Evolutionary conservation across 1,284 basidiomycete species (phyloP).

Genomic region (Microbotryomycetes sp.): DNA sequence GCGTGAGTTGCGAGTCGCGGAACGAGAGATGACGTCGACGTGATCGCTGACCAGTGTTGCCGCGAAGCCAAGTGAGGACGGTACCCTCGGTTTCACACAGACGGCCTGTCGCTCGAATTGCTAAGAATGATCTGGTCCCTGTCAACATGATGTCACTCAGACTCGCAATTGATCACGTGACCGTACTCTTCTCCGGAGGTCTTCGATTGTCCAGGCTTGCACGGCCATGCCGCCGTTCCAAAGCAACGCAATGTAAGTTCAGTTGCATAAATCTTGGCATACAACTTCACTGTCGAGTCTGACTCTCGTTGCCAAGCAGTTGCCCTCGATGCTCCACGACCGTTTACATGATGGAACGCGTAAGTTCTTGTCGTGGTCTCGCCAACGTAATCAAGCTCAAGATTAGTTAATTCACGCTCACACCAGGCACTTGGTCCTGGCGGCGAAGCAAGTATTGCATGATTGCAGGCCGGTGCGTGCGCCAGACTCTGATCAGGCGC

Average conservation of each 20-base stretch:
- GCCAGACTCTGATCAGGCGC: not conserved
- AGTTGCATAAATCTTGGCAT: too few species aligned
- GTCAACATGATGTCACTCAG: too few species aligned
- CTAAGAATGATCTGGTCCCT: too few species aligned
- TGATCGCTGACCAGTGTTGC: too few species aligned
- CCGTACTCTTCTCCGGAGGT: not conserved
- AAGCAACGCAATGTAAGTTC: too few species aligned
- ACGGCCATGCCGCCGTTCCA: conserved; percentile 8
- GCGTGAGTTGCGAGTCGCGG: too few species aligned
- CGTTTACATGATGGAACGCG: conserved; percentile 45
- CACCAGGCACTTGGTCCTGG: conserved; percentile 43
- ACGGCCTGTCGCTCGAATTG: too few species aligned
- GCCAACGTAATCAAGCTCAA: not conserved
- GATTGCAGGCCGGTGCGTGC: not conserved
- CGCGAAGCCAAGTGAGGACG: too few species aligned
- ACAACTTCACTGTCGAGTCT: too few species aligned
- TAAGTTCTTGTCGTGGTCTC: not conserved
- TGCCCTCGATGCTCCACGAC: conserved; percentile 42
- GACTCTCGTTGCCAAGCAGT: conserved; percentile 5
- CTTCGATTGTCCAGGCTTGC: not conserved
- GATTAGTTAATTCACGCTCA: not conserved
- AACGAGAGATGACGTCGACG: too few species aligned
- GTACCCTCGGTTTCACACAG: too few species aligned
- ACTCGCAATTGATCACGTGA: too few species aligned
- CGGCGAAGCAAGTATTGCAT: conserved; percentile 38